Percentiles rank a stretch among this genome's conserved stretches.
These are phyloP conservation scores for Domatiomyces globalis DNA, from an alignment of 2,329 filamentous ascomycete species.

Conservation along the genomic window DNA sequence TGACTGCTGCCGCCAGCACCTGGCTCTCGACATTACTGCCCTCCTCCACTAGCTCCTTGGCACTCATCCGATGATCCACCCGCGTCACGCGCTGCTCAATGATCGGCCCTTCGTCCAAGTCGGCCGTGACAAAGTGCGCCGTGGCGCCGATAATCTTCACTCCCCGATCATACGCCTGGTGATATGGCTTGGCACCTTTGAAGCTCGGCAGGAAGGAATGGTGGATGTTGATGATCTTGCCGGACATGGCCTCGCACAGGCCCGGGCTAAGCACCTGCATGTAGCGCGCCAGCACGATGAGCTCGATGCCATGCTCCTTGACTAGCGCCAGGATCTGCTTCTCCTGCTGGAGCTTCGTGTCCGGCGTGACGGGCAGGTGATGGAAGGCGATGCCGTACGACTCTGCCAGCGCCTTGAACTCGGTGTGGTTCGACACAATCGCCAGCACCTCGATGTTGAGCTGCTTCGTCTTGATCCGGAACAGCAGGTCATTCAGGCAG, in stretches of 20 bases:
- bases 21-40: constrained; percentile 75
- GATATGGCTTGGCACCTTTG: constrained; percentile 80
- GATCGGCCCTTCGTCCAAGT: constrained; percentile 74
- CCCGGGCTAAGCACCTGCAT: constrained; percentile 72
- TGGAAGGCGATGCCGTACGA: constrained; percentile 67
- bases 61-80: constrained; percentile 61
- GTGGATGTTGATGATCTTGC: constrained; percentile 84
- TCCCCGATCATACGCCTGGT: constrained; percentile 72
- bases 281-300: constrained; percentile 69
- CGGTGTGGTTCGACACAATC: constrained; percentile 70
- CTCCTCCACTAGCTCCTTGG: constrained; percentile 63
- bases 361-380: constrained; percentile 62
- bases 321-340: constrained; percentile 56
- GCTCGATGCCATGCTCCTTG: constrained; percentile 54
- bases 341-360: constrained; percentile 65
- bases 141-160: constrained; percentile 83
- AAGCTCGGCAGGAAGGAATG: constrained; percentile 75
- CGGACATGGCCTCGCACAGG: constrained; percentile 64
- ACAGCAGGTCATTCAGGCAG: constrained; percentile 71
- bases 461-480: constrained; percentile 61
- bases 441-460: constrained; percentile 59
- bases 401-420: constrained; percentile 53
- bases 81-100: constrained; percentile 71
- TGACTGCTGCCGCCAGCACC: constrained; percentile 65
- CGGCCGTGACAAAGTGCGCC: constrained; percentile 73